These are phyloP conservation scores for Grifola frondosa DNA, from an alignment of 1,284 basidiomycete species.

Conservation along the genomic window DNA sequence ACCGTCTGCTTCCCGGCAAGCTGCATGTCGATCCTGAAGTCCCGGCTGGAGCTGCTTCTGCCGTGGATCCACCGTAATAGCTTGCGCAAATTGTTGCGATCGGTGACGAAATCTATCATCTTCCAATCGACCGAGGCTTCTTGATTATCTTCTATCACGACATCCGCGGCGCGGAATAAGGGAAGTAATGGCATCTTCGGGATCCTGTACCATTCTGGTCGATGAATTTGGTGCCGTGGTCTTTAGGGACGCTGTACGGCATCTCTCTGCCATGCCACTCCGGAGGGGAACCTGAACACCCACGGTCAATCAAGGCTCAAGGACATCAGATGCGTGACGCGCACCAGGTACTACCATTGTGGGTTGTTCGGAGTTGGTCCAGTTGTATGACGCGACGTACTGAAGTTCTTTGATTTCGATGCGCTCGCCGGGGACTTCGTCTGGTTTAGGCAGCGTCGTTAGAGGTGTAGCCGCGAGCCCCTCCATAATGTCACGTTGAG, in stretches of 20 bases:
- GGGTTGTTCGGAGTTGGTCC: slow-evolving; percentile 41
- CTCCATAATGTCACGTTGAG: slow-evolving; percentile 12
- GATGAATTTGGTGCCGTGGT: slow-evolving; percentile 41
- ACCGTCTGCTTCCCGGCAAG: slow-evolving; percentile 52
- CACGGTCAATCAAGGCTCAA: background rate
- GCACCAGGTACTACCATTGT: slow-evolving; percentile 55
- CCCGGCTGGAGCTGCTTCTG: slow-evolving; percentile 23
- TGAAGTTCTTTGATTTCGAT: slow-evolving; percentile 31
- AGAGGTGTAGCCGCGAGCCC: slow-evolving; percentile 38
- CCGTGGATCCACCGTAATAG: slow-evolving; percentile 53
- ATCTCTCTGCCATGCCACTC: slow-evolving; percentile 45
- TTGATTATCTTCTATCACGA: slow-evolving; percentile 31
- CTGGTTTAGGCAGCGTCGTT: background rate
- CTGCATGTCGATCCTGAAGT: slow-evolving; percentile 59
- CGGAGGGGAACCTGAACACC: slow-evolving; percentile 51
- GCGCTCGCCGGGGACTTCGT: too few relatives aligned
- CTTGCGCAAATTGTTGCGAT: slow-evolving; percentile 58
- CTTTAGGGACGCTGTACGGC: slow-evolving; percentile 48
- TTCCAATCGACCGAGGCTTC: slow-evolving; percentile 42
- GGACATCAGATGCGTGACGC: slow-evolving; percentile 10
- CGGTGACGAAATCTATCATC: slow-evolving; percentile 53
- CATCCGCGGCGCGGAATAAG: slow-evolving; percentile 49
- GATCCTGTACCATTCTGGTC: slow-evolving; percentile 54
- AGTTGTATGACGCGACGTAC: slow-evolving; percentile 54
- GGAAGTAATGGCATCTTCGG: slow-evolving; percentile 44